Conservation (phyloP, 2,329 filamentous ascomycete species). For the Ophiostoma ips region DNA sequence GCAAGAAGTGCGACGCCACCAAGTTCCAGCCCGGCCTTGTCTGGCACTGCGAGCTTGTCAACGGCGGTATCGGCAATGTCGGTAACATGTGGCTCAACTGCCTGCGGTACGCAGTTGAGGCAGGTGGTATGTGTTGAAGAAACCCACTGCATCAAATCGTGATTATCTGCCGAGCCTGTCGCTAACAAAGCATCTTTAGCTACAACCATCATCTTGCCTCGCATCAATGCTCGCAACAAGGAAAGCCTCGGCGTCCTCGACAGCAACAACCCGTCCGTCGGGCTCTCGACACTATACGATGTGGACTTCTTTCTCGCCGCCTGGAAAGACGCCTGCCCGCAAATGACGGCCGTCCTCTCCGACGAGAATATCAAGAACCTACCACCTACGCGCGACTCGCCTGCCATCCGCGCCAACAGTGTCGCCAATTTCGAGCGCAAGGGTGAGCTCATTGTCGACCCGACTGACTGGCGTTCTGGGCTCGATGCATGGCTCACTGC, state of each 20-base stretch:
- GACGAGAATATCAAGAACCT: slow-evolving; percentile 8
- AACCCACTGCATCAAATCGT: background rate
- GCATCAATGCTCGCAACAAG: slow-evolving; percentile 14
- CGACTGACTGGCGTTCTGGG: slow-evolving; percentile 13
- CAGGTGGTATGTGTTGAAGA: slow-evolving; percentile 6
- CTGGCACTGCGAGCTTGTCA: slow-evolving; percentile 22
- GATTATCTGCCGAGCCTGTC: background rate
- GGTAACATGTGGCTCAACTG: slow-evolving; percentile 25
- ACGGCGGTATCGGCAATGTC: slow-evolving; percentile 24
- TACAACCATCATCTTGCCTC: slow-evolving; percentile 14
- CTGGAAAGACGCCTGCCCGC: slow-evolving; percentile 11
- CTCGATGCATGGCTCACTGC: slow-evolving; percentile 13
- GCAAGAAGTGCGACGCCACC: slow-evolving; percentile 17
- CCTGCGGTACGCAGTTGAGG: slow-evolving; percentile 23
- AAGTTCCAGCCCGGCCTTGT: slow-evolving; percentile 22
- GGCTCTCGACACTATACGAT: slow-evolving; percentile 10
- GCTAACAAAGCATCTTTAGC: slow-evolving; percentile 1
- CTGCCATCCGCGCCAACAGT: background rate
- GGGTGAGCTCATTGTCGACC: slow-evolving; percentile 13
- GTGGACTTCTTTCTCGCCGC: slow-evolving; percentile 9
- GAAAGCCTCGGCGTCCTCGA: slow-evolving; percentile 11
- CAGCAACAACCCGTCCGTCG: slow-evolving; percentile 4
- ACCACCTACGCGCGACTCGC: background rate
- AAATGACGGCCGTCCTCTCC: slow-evolving; percentile 11
- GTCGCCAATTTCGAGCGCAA: slow-evolving; percentile 2